Evolutionary conservation across 208 protist species (phyloP).

Genomic region (Trypanosoma cruzi): DNA sequence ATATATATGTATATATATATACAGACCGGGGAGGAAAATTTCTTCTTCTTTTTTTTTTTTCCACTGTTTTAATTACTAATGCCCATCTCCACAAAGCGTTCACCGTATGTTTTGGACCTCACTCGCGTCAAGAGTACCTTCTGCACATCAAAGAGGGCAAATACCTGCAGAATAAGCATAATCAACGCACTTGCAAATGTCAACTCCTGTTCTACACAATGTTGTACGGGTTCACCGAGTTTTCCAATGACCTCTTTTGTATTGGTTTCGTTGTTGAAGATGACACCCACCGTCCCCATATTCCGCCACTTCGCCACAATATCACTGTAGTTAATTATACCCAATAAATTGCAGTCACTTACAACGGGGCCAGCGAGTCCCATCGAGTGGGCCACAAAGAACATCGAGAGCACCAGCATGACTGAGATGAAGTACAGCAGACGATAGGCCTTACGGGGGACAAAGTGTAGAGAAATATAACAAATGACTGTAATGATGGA

Average conservation of each 20-base stretch:
- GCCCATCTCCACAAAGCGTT: constrained; percentile 85
- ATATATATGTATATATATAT: not conserved
- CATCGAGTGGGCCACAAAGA: constrained; percentile 66
- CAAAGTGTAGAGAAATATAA: constrained; percentile 79
- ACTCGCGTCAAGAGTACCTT: constrained; percentile 68
- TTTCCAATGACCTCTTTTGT: constrained; percentile 36
- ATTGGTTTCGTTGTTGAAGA: constrained; percentile 32
- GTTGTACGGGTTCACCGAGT: constrained; percentile 50
- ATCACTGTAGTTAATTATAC: constrained; percentile 28
- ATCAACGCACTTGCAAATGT: constrained; percentile 64
- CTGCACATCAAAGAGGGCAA: constrained; percentile 86
- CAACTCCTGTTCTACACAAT: constrained; percentile 48
- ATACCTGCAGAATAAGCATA: constrained; percentile 57
- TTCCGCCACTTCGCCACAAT: constrained; percentile 26
- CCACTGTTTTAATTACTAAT: constrained; percentile 57
- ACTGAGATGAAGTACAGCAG: constrained; percentile 77
- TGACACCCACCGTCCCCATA: constrained; percentile 10
- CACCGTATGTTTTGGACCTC: constrained; percentile 86
- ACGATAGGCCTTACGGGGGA: constrained; percentile 77
- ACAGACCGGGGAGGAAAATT: not conserved
- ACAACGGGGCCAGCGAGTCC: constrained; percentile 62
- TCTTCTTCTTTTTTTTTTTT: constrained; percentile 26
- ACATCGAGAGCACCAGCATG: constrained; percentile 57
- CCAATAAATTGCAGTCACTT: constrained; percentile 51
- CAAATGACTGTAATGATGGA: constrained; percentile 48